These are phyloP conservation scores for Sporothrix pallida DNA, from an alignment of 2,329 filamentous ascomycete genomes.

Conservation along the genomic window DNA sequence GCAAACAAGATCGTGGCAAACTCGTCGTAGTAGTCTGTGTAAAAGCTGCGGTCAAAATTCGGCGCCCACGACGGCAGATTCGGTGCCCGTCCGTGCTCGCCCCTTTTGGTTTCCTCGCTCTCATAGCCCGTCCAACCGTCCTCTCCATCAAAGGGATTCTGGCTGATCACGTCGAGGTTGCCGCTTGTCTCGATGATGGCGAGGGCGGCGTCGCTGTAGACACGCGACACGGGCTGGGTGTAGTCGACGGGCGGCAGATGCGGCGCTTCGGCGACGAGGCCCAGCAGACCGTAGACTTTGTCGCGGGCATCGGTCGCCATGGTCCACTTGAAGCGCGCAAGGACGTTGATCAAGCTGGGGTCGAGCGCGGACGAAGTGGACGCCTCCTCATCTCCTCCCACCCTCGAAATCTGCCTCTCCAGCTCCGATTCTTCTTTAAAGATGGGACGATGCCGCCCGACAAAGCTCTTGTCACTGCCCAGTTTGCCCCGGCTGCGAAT, in stretches of 20 bases:
- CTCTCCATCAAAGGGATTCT: constrained; percentile 29
- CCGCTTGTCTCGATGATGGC: constrained; percentile 32
- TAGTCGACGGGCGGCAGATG: constrained; percentile 30
- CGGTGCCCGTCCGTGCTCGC: constrained; percentile 11
- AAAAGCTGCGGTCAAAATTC: constrained; percentile 33
- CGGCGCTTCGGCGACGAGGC: constrained; percentile 28
- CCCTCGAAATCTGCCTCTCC: background rate
- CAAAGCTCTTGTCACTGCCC: background rate
- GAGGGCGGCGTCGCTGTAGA: constrained; percentile 32
- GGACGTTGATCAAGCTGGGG: constrained; percentile 33
- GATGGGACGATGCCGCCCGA: background rate
- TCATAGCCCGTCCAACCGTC: background rate
- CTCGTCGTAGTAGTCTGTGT: constrained; percentile 30
- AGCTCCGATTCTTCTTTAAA: constrained; percentile 1
- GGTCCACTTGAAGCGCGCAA: constrained; percentile 31
- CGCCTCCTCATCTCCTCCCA: background rate
- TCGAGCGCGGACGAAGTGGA: background rate
- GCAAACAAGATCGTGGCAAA: constrained; percentile 33
- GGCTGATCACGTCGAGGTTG: constrained; percentile 32
- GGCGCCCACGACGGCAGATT: constrained; percentile 34
- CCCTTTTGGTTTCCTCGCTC: background rate
- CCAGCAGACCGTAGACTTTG: constrained; percentile 36
- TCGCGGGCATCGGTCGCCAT: constrained; percentile 34
- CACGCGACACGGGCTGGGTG: constrained; percentile 10
- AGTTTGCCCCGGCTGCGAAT: background rate